phyloP scores from a whole-genome alignment of 495 filamentous ascomycete species.

The Podospora pseudoanserina region DNA sequence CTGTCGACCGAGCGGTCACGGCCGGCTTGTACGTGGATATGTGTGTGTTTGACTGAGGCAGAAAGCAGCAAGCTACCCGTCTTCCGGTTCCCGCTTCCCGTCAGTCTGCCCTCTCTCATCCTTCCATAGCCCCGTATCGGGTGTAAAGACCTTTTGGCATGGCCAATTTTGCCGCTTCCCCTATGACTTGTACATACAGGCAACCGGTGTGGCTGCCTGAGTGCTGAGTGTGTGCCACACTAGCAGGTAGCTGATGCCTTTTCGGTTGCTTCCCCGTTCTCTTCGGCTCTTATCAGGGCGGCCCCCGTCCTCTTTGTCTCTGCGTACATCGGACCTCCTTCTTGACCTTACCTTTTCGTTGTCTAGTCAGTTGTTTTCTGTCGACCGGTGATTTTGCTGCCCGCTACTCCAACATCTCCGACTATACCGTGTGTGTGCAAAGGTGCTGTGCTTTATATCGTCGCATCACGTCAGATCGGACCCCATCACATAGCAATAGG shows the following conservation, averaged over 20 bases:
- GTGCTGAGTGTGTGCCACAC: conserved; percentile 10
- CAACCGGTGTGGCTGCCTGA: conserved; percentile 16
- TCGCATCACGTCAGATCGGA: not conserved
- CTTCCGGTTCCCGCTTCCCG: not conserved
- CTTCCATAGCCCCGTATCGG: not conserved
- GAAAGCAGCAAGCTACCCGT: not conserved
- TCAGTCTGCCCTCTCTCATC: not conserved
- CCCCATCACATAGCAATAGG: not conserved
- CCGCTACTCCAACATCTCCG: not conserved
- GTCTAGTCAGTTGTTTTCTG: not conserved
- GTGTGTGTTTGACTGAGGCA: not conserved
- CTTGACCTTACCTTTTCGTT: not conserved
- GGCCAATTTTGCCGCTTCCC: not conserved
- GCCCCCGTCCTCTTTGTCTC: not conserved
- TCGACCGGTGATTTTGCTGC: not conserved
- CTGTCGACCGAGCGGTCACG: not conserved
- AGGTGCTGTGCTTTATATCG: not conserved
- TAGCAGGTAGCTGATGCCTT: not conserved
- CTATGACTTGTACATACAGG: conserved; percentile 13
- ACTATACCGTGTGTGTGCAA: not conserved
- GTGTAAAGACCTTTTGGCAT: not conserved
- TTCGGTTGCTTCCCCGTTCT: not conserved
- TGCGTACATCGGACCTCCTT: not conserved
- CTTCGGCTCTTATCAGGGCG: not conserved
- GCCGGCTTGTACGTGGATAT: not conserved